Base-by-base conservation (phyloP, 768 basidiomycete species). In the Hericium rajendrae region DNA sequence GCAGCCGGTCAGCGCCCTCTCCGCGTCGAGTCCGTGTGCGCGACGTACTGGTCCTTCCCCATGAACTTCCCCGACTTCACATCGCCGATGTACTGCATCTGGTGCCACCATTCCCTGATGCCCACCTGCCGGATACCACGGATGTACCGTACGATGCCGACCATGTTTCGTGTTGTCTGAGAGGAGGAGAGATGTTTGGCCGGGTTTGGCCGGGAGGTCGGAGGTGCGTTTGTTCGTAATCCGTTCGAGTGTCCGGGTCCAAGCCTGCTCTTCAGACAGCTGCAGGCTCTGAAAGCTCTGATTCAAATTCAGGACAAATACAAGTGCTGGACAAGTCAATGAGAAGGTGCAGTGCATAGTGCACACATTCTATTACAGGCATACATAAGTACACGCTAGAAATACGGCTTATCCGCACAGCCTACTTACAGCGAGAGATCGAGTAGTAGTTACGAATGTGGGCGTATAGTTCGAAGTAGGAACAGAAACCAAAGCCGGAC, bases 51-150 rank as follows among this genome's bases (percentile, higher is more conserved):
- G 77, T 95, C 92, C 50, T 74, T 76, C 51, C 92, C 92, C 40
- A 89, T 73, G 54, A 79, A 77, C 62, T 76, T 76, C 11, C 95
- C 95, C 11, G 80, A 83, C 72, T 97, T 98, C 56, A 91, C 91
- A 65, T 97, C 94, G 41, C 93, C 88, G 59, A 97, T 95, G 69
- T 94, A 93, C 66, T 93, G 87, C 81, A 93, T 74, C 67, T 92
- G 86, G 63, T 84, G 83, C 85, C 87, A 93, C 90, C 91, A 97
- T 73, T 92, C 86, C 62, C 80, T 78, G 49, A 91, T 67, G 16
- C 93, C 94, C 18, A 82, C 86, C 50, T 84, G 80, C 56, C 81
- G 83, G 48, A 91, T 77, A 65, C 77, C 87, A 61, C 90, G 84
- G 64, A 94, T 71, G 38, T 88, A 91, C 63, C 92, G 82, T 46